phyloP scores from a whole-genome alignment of 2,329 filamentous ascomycete genomes.

The Venturia asperata region DNA sequence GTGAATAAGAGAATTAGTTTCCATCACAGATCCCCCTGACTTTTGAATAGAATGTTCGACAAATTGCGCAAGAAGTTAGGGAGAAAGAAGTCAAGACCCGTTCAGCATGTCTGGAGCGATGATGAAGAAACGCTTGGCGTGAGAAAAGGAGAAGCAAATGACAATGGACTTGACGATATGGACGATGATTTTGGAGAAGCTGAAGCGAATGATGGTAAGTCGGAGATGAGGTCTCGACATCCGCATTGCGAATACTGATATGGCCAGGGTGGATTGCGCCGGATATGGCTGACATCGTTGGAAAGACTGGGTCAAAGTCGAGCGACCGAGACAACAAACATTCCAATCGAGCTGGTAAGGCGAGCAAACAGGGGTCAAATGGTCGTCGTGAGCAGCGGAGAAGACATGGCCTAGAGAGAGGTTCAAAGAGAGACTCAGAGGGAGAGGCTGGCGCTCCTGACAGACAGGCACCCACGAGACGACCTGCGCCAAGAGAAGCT shows the following conservation, averaged over 20 bases:
- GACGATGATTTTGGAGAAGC: background rate
- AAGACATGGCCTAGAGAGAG: background rate
- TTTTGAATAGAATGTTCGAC: background rate
- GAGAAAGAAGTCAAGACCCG: background rate
- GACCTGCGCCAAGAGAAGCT: no score
- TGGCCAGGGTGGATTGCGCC: background rate
- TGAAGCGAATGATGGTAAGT: background rate
- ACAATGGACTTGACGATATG: background rate
- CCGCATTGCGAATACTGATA: background rate
- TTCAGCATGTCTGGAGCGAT: background rate
- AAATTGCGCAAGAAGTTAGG: background rate
- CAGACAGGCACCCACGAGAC: background rate
- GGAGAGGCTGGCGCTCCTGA: no score
- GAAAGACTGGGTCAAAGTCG: background rate
- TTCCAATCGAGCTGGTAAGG: background rate
- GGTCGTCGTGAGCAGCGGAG: background rate
- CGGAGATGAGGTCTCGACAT: background rate
- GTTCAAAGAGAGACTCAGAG: no score
- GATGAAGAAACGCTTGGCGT: background rate
- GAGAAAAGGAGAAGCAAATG: background rate
- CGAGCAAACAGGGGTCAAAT: no score
- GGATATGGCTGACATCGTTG: background rate
- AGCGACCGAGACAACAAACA: background rate
- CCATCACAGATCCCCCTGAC: no score
- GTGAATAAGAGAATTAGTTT: no score